Evolutionary conservation across 164 flowering plant species (phyloP), one percentile per base, ranked within the genome.

Genomic region (grape (Vitis vinifera)): DNA sequence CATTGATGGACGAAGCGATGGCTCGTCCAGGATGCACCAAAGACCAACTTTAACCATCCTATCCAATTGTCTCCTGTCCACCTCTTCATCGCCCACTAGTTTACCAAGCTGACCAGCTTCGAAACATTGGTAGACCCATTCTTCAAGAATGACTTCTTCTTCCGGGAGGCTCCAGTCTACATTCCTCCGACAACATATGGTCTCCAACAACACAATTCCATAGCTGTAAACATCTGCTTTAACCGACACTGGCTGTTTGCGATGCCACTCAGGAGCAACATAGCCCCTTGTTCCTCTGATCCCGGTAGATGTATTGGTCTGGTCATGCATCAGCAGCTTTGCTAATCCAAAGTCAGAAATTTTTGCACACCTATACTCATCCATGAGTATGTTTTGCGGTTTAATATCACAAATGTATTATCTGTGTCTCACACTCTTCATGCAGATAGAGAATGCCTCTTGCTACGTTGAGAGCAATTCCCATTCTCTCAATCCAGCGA

Each of bases 1-100:
- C 71, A 78, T 78, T 2, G 71, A 62, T 15, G 78, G 81, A 60
- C 81, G 76, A 3, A 71, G 62, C 4, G 66, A n/a, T 4, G 77
- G 75, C 9, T 76, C 75, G 13, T 76, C 75, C 31, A 67, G 75
- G 8, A 71, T 48, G 44, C 76, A 77, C 76, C 77, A 74, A 11
- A 78, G 70, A 2, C 71, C 75, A 2, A 78, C 67, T 50, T 51
- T 73, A 0, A 78, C 68, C 70, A 68, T 59, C 30, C 64, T 77
- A 30, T 73, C 76, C 17, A 77, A 23, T n/a, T 19, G 49, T 55
- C 19, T 62, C 59, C 1, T 9, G 51, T 74, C 72, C 12, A 76
- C 73, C 23, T 58, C 53, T 51, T 78, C 75, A 49, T 62, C 72
- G 2, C 29, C 57, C 51, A 75, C 70, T 1, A 75, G 67, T 49